Evolutionary conservation across 352 stramenopile genomes (phyloP), one percentile per base, ranked within the genome.

Genomic region (Globisporangium megalacanthum): DNA sequence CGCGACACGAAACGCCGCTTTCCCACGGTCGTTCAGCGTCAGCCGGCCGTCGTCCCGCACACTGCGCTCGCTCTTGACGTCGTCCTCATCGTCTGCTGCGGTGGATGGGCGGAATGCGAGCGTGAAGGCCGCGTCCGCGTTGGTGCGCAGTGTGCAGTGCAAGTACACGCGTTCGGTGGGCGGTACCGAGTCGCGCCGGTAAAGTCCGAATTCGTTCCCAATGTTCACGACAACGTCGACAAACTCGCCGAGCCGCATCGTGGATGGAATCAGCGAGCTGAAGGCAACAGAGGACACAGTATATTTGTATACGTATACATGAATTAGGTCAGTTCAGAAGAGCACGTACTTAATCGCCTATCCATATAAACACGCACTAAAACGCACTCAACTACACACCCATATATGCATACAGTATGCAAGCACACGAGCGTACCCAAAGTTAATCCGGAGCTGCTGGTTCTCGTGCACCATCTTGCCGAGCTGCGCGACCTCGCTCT

Each of bases 141-240:
- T 73, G 55, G 73, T 74, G 1, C 74, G 75, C 31, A 88, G 65
- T 17, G 58, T 65, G 58, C 69, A 83, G 22, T 85, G 70, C 6
- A 89, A 57, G 51, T 74, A 67, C 47, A 89, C 73, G 11, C 50
- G 54, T 41, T 87, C 73, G 31, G 65, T 68, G 5, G 64, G 54
- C 29, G 60, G 60, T 1, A 89, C 41, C 39, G 77, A 78, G 36
- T 79, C 73, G 6, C 83, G 74, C 22, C 77, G 78, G 44, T 90
- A 91, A 11, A 93, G 77, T 1, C 83, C 83, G 49, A 93, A 93
- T 55, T 93, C 83, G 60, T 93, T 93, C 45, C 78, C 83, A 45
- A 90, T 82, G 44, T 87, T 88, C n/a, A 89, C 72, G 41, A 63
- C 60, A 35, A 93, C 66, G 29, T 90, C 68, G 49, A 90, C 74